phyloP scores from a whole-genome alignment of 2,329 filamentous ascomycete genomes.

The Phyllosticta citriasiana region DNA sequence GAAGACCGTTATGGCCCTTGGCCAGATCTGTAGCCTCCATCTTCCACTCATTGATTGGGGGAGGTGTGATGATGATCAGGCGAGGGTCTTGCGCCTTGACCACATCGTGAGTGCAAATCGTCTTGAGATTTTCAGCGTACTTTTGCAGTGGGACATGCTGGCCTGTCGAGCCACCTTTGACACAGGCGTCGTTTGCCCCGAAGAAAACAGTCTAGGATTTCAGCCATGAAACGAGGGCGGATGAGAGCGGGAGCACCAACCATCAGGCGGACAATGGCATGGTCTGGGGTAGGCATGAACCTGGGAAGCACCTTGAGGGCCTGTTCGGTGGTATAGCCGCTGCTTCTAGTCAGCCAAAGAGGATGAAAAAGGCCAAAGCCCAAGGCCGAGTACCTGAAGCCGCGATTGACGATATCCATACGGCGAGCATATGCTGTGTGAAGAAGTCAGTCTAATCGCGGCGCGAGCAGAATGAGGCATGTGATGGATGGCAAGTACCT shows the following conservation, averaged over 20 bases:
- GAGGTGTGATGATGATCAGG: slow-evolving; percentile 71
- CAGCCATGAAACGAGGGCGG: slow-evolving; percentile 9
- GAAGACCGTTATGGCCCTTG: slow-evolving; percentile 25
- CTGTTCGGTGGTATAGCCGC: slow-evolving; percentile 74
- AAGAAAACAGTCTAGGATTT: slow-evolving; percentile 61
- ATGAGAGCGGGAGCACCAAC: slow-evolving; percentile 28
- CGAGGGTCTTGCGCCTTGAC: slow-evolving; percentile 60
- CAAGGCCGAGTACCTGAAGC: slow-evolving; percentile 47
- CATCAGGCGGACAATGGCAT: slow-evolving; percentile 55
- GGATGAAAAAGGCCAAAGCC: not conserved
- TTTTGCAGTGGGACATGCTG: slow-evolving; percentile 72
- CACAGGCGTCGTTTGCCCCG: slow-evolving; percentile 80
- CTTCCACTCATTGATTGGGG: slow-evolving; percentile 71
- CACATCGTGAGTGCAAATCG: slow-evolving; percentile 61
- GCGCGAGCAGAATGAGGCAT: not conserved
- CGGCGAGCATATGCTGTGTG: slow-evolving; percentile 63
- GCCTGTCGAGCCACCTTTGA: slow-evolving; percentile 50
- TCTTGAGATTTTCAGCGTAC: slow-evolving; percentile 62
- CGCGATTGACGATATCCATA: slow-evolving; percentile 80
- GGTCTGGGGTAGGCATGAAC: slow-evolving; percentile 58
- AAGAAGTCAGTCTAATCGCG: slow-evolving; percentile 1
- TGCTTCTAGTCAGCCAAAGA: slow-evolving; percentile 17
- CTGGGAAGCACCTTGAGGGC: slow-evolving; percentile 58
- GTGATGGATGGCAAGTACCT: slow-evolving; percentile 37
- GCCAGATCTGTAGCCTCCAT: slow-evolving; percentile 39